Evolutionary conservation across 208 protist species (phyloP), one percentile per base, ranked within the genome.

Genomic region (Leishmania guyanensis): DNA sequence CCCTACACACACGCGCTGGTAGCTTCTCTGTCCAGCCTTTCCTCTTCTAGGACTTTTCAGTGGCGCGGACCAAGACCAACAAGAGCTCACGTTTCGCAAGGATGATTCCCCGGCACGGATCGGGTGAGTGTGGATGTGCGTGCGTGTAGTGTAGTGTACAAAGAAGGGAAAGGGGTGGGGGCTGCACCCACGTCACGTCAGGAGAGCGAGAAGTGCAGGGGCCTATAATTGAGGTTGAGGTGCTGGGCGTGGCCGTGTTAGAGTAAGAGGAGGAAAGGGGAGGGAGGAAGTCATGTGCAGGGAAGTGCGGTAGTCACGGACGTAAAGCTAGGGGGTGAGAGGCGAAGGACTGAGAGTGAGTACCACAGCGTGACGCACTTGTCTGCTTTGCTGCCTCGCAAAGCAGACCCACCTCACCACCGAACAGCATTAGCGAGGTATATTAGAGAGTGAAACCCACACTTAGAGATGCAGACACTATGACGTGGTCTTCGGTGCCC

Each of bases 141-240:
- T 46, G 43, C 0, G 43, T 46, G 43, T 46, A 46, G 43, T 46
- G 43, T 46, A 46, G 43, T 6, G 43, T 46, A 46, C 43, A 46
- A 3, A 73, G 68, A n/a, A 17, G 22, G 53, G 6, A 69, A 86
- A 62, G 36, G 62, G 76, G 43, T 75, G 82, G 76, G 39, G 79
- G 48, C 14, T n/a, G 36, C 36, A 39, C n/a, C 20, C 60, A 74
- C 29, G 70, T 17, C 43, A 43, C 70, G 68, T 72, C 39, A 86
- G 62, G 33, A 77, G 36, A 60, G 51, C 16, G 43, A 77, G 51
- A 10, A 39, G 73, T 50, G 50, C 46, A 20, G 65, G 12, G 65
- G 33, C n/a, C 1, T 53, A 51, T 53, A 12, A 54, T 73, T 20
- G 69, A 4, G 69, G 4, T 53, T 8, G 39, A 73, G 22, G 43